These are phyloP conservation scores for Trichoderma asperellum DNA, from an alignment of 2,329 filamentous ascomycete species.

Conservation along the genomic window DNA sequence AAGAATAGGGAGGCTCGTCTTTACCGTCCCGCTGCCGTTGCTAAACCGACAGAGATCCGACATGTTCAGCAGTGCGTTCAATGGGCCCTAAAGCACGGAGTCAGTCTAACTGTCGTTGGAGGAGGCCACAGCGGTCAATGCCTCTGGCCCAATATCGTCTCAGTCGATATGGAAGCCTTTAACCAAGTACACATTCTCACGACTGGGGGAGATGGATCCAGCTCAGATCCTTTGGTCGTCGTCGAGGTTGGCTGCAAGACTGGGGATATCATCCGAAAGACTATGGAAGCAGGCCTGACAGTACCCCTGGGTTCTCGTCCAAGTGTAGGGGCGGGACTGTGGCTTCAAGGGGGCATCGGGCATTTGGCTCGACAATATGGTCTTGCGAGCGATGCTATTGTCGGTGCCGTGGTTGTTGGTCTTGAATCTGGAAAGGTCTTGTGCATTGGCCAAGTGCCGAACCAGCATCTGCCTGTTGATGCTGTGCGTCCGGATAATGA, in stretches of 20 bases:
- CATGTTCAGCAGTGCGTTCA: conserved; percentile 59
- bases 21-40: conserved; percentile 48
- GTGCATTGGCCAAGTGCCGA: conserved; percentile 56
- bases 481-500: conserved; percentile 52
- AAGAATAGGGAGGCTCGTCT: conserved; percentile 58
- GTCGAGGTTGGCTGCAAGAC: conserved; percentile 60
- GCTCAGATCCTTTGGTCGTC: conserved; percentile 47
- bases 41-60: conserved; percentile 50
- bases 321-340: conserved; percentile 65
- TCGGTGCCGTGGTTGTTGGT: conserved; percentile 63
- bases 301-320: conserved; percentile 65
- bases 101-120: conserved; percentile 56
- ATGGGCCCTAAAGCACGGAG: conserved; percentile 56
- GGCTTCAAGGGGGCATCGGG: conserved; percentile 68
- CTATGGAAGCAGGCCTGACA: conserved; percentile 53
- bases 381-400: conserved; percentile 61
- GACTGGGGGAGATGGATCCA: conserved; percentile 29
- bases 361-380: conserved; percentile 60
- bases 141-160: conserved; percentile 54
- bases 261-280: conserved; percentile 54
- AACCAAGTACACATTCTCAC: conserved; percentile 51
- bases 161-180: conserved; percentile 64
- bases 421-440: conserved; percentile 52
- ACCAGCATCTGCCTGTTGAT: conserved; percentile 45
- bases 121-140: conserved; percentile 66